A percentile compares a stretch with the other conserved stretches of the same genome.
phyloP scores from a whole-genome alignment of 805 yeast genomes.

The Nakazawaea wickerhamii region DNA sequence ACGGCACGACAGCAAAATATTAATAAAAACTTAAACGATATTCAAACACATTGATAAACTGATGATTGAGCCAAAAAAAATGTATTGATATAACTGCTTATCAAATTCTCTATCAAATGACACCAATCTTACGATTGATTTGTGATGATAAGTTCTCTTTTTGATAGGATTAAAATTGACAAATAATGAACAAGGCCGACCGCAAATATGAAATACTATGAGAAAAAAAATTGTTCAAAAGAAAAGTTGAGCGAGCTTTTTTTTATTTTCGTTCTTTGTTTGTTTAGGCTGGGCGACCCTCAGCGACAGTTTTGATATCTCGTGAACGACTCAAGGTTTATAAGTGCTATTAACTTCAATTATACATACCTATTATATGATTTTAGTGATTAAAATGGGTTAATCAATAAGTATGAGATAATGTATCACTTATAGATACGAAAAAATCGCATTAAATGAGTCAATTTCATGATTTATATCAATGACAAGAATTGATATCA shows the following conservation, averaged over 20 bases:
- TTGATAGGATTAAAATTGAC: conserved; percentile 4
- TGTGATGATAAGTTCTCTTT: neutral
- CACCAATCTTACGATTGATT: conserved; percentile 6
- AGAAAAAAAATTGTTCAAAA: conserved; percentile 4
- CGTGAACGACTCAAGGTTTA: too few species aligned
- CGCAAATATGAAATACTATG: conserved; percentile 6
- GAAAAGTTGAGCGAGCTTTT: neutral
- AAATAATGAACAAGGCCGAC: conserved; percentile 3
- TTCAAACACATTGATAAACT: conserved; percentile 6
- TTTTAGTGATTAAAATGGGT: too few species aligned
- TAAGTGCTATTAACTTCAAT: too few species aligned
- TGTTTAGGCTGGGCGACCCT: too few species aligned
- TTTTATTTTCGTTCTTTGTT: neutral
- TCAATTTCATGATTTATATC: too few species aligned
- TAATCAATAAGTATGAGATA: too few species aligned
- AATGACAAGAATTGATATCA: too few species aligned
- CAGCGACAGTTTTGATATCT: too few species aligned
- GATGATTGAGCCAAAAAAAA: neutral
- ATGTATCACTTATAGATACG: too few species aligned
- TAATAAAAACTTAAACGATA: conserved; percentile 2
- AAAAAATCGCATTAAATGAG: too few species aligned
- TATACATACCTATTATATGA: too few species aligned
- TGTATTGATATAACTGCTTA: conserved; percentile 4
- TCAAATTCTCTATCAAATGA: conserved; percentile 8
- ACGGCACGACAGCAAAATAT: conserved; percentile 9